These are phyloP conservation scores for Quercus ilex DNA, from an alignment of 306 rosid species.

Conservation along the genomic window DNA sequence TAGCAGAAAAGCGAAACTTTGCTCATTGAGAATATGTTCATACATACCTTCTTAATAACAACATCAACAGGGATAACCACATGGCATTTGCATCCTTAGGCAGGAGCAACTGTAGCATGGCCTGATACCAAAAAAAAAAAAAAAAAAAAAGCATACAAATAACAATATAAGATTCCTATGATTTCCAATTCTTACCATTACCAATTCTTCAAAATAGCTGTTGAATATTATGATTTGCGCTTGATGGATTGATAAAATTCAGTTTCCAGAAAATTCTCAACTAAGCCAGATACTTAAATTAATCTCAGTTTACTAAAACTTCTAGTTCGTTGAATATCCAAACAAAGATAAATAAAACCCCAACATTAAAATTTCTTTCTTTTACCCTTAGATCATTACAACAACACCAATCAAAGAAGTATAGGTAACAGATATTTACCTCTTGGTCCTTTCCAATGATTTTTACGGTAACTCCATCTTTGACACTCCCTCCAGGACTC, in stretches of 20 bases:
- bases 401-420: not conserved
- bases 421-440: slow-evolving; percentile 21
- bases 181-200: not conserved
- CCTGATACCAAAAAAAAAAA: not conserved
- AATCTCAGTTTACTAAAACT: not conserved
- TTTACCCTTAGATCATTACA: not conserved
- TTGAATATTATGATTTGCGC: not conserved
- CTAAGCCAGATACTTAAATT: not conserved
- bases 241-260: not conserved
- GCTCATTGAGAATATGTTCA: slow-evolving; percentile 1
- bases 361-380: not conserved
- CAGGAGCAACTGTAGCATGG: slow-evolving; percentile 90
- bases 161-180: no score
- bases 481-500: slow-evolving; percentile 95
- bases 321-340: not conserved
- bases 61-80: slow-evolving; percentile 93
- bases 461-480: slow-evolving; percentile 71
- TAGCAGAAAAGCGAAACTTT: not conserved
- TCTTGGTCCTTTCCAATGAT: slow-evolving; percentile 47
- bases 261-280: not conserved
- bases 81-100: slow-evolving; percentile 78
- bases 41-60: slow-evolving; percentile 75
- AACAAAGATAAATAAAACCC: not conserved
- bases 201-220: not conserved
- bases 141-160: no score